Percentiles rank a stretch among this genome's conserved stretches.
Conservation (phyloP, 2,329 filamentous ascomycete species). For the Apiospora rasikravindrae region DNA sequence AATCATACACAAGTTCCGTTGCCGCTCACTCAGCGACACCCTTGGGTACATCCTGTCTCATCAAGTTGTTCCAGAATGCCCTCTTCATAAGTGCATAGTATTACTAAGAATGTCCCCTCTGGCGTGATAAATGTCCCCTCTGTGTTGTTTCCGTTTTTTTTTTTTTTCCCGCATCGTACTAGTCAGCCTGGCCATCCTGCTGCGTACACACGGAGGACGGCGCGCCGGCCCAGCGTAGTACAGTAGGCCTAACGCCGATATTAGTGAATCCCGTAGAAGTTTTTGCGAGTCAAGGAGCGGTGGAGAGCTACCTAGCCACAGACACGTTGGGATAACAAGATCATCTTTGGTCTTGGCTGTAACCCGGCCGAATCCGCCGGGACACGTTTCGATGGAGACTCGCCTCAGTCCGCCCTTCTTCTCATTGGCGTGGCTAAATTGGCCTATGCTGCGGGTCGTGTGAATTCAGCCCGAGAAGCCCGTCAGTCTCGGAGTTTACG, state of each 20-base stretch:
- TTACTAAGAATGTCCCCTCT: not conserved
- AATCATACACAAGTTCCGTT: not conserved
- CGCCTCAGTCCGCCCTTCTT: not conserved
- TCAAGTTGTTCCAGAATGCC: not conserved
- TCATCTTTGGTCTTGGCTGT: conserved; percentile 14
- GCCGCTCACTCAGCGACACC: conserved; percentile 5
- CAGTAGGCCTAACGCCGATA: conserved; percentile 15
- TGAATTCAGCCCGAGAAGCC: conserved; percentile 17
- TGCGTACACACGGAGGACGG: not conserved
- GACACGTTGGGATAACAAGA: not conserved
- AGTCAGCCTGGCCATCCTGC: not conserved
- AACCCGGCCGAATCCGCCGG: conserved; percentile 13
- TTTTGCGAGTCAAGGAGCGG: conserved; percentile 16
- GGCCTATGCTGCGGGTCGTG: conserved; percentile 5
- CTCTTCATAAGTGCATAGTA: not conserved
- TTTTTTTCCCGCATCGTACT: not conserved
- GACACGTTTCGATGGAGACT: conserved; percentile 7
- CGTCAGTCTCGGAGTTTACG: conserved; percentile 11
- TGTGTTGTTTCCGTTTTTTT: not conserved
- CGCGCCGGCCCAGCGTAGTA: not conserved
- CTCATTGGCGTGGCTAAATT: conserved; percentile 17
- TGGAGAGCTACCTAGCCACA: not conserved
- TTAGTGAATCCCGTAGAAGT: not conserved
- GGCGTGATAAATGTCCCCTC: not conserved
- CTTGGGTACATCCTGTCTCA: not conserved